A percentile compares a stretch with the other conserved stretches of the same genome.
phyloP scores from a whole-genome alignment of 805 yeast genomes.

The Metschnikowia noctiluminum region DNA sequence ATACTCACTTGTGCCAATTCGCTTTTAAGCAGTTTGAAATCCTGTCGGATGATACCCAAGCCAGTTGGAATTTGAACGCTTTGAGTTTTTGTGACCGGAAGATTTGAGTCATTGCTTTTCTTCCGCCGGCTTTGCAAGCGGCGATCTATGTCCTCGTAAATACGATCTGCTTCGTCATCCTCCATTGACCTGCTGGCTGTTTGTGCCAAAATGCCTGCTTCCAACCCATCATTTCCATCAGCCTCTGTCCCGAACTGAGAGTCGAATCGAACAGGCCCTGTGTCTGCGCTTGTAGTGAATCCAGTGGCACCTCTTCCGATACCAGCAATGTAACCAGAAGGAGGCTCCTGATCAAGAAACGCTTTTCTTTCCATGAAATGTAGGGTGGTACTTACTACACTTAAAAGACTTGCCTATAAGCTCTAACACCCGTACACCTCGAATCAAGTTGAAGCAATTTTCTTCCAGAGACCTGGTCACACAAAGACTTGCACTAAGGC shows the following conservation, averaged over 20 bases:
- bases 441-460: no score
- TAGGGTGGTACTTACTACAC: not conserved
- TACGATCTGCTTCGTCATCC: conserved; percentile 73
- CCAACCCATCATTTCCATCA: conserved; percentile 31
- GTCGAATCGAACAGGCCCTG: conserved; percentile 40
- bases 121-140: conserved; percentile 30
- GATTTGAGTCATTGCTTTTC: conserved; percentile 12
- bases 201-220: conserved; percentile 31
- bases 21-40: conserved; percentile 68
- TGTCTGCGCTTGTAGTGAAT: conserved; percentile 79
- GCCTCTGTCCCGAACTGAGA: conserved; percentile 19
- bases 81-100: not conserved
- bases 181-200: conserved; percentile 39
- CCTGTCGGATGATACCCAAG: conserved; percentile 30
- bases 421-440: conserved; percentile 3
- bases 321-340: conserved; percentile 88
- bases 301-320: conserved; percentile 95
- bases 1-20: conserved; percentile 54
- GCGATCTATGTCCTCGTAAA: conserved; percentile 67
- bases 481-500: no score
- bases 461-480: no score
- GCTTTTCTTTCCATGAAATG: conserved; percentile 14
- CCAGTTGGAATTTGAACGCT: conserved; percentile 15
- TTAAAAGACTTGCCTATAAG: not conserved
- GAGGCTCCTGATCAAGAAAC: conserved; percentile 82